Percentiles rank a stretch among this genome's conserved stretches.
These are phyloP conservation scores for Cutaneotrichosporon cutaneum DNA, from an alignment of 1,284 basidiomycete genomes.

Conservation along the genomic window DNA sequence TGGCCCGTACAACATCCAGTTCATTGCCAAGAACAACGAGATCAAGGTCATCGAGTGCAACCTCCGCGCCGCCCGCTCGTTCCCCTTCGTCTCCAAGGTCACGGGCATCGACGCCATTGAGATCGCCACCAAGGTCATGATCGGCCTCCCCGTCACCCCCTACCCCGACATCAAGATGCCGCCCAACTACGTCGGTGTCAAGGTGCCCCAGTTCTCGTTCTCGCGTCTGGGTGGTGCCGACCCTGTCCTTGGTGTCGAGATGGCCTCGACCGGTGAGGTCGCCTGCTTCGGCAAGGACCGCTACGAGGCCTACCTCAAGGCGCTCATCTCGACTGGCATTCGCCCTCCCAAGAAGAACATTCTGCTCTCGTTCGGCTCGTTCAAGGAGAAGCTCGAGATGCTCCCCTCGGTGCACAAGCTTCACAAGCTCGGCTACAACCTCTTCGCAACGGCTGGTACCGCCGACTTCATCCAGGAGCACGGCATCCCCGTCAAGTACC, in stretches of 20 bases:
- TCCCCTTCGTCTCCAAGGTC: slow-evolving; percentile 99
- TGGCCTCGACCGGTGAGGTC: slow-evolving; percentile 99
- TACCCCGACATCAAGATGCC: slow-evolving; percentile 88
- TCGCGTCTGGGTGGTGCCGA: slow-evolving; percentile 93
- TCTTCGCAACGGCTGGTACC: slow-evolving; percentile 95
- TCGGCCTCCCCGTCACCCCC: slow-evolving; percentile 80
- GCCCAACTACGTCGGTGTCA: slow-evolving; percentile 92
- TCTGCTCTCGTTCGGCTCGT: slow-evolving; percentile 65
- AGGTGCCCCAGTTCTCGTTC: slow-evolving; percentile 98
- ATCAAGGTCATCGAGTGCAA: slow-evolving; percentile 99
- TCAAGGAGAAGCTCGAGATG: slow-evolving; percentile 96
- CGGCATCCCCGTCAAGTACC: slow-evolving; percentile 66
- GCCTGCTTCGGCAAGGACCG: slow-evolving; percentile 97
- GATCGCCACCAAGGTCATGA: slow-evolving; percentile 98
- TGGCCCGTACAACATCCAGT: slow-evolving; percentile 99
- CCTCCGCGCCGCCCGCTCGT: slow-evolving; percentile 93
- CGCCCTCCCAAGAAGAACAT: slow-evolving; percentile 70
- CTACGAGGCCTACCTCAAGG: slow-evolving; percentile 98
- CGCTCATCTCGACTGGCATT: slow-evolving; percentile 93
- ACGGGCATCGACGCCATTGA: slow-evolving; percentile 97
- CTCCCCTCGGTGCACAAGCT: slow-evolving; percentile 95
- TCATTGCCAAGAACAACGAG: slow-evolving; percentile 99
- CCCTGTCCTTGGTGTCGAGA: slow-evolving; percentile 97
- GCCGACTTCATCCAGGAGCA: slow-evolving; percentile 86
- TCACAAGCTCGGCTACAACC: slow-evolving; percentile 89